Base-by-base conservation (phyloP, 2,329 filamentous ascomycete genomes). In the Chaetomiaceae sp. region DNA sequence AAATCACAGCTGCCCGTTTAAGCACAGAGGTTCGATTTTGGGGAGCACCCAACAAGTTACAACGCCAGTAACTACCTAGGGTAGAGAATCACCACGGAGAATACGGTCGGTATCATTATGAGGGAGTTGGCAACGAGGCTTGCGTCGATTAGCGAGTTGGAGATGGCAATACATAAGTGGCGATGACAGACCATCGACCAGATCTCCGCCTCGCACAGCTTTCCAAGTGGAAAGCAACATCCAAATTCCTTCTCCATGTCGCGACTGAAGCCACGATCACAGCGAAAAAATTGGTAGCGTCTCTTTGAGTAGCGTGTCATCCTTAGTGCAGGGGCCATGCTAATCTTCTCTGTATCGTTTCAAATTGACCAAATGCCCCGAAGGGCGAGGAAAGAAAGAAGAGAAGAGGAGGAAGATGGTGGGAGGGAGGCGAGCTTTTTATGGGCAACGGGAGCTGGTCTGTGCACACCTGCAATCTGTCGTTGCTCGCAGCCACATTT, bases 291-390 rank as follows among this genome's bases (percentile, higher is more conserved):
- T 82, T 75, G 77, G 78, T 78, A 81, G 82, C 79, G 82, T 85
- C 84, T 87, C 84, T 87, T 62, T 64, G 63, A 64, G 61, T 63
- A 86, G 84, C 84, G 85, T 91, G 87, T 91, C 88, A 92, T 91
- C 88, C 88, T 92, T 92, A 91, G 88, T 84, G 80, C 81, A 84
- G 80, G 81, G 85, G 84, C 84, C 84, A 88, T 88, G 85, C 85
- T 88, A 87, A 85, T 85, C 81, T 85, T 85, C 82, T 85, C 81
- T 85, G 79, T 83, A 65, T 61, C 60, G 62, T 64, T 65, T 63
- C 62, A 65, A 62, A 62, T 65, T 63, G 62, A 64, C 62, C 61
- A 63, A 62, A 63, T 64, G 59, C 54, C 61, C 62, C 62, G 57
- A 60, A 60, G 58, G 59, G 53, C 58, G 53, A 60, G 58, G 47